These are phyloP conservation scores for Taiozyma sp. DNA, from an alignment of 1,139 yeast genomes.

Conservation along the genomic window DNA sequence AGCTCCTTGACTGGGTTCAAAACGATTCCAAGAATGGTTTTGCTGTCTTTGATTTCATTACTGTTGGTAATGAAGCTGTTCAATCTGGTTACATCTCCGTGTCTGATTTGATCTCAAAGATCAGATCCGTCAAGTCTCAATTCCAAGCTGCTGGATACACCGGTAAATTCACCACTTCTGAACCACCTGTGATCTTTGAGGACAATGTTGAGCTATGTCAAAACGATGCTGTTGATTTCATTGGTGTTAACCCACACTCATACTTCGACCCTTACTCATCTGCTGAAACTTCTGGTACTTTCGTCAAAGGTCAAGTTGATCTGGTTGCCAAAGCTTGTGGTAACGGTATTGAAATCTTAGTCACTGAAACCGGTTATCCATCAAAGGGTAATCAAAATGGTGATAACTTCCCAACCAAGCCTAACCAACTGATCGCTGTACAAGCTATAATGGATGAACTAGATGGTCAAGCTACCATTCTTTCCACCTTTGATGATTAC, in stretches of 20 bases:
- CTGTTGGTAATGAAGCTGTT: conserved; percentile 87
- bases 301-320: conserved; percentile 55
- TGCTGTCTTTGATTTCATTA: conserved; percentile 66
- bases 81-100: conserved; percentile 55
- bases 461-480: conserved; percentile 55
- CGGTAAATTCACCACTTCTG: conserved; percentile 80
- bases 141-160: conserved; percentile 64
- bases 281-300: conserved; percentile 70
- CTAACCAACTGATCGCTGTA: conserved; percentile 68
- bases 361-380: conserved; percentile 92
- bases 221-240: conserved; percentile 62
- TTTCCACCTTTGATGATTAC: conserved; percentile 71
- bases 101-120: conserved; percentile 53
- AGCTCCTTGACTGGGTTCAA: conserved; percentile 35
- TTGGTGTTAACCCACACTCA: conserved; percentile 83
- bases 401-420: conserved; percentile 60
- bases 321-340: conserved; percentile 49
- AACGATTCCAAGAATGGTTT: conserved; percentile 51
- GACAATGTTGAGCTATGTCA: conserved; percentile 59
- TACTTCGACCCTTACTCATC: conserved; percentile 61
- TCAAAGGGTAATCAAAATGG: conserved; percentile 69
- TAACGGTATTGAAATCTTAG: conserved; percentile 39
- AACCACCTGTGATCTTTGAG: conserved; percentile 75
- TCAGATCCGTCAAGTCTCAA: conserved; percentile 51
- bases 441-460: conserved; percentile 49